Percentiles rank a stretch among this genome's conserved stretches.
phyloP scores from a whole-genome alignment of 768 basidiomycete species.

The Xerocomellus chrysenteron region DNA sequence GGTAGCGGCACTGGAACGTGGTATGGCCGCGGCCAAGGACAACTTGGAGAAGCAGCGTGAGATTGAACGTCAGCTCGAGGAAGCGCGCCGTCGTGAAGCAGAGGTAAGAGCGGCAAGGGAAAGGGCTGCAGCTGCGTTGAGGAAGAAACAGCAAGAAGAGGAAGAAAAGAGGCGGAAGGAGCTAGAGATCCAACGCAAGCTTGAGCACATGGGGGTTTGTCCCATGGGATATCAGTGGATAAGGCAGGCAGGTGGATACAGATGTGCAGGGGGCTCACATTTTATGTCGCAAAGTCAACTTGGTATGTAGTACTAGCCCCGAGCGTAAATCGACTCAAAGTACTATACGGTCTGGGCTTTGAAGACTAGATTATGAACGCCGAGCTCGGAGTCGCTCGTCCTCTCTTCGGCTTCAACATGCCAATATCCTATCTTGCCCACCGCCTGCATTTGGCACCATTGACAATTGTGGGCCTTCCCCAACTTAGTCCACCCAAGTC shows the following conservation, averaged over 20 bases:
- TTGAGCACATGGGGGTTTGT: conserved; percentile 52
- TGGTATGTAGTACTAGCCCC: not conserved
- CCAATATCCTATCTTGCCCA: too few relatives aligned
- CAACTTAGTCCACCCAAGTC: too few relatives aligned
- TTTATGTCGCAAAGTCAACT: conserved; percentile 30
- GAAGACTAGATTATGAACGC: too few relatives aligned
- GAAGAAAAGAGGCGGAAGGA: conserved; percentile 27
- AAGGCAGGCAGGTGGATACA: conserved; percentile 40
- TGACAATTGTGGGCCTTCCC: too few relatives aligned
- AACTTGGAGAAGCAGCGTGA: conserved; percentile 21
- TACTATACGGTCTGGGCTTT: too few relatives aligned
- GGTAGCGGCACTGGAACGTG: conserved; percentile 14
- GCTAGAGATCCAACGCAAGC: conserved; percentile 40
- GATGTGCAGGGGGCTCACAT: conserved; percentile 48
- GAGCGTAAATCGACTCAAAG: too few relatives aligned
- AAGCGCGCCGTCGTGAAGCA: conserved; percentile 30
- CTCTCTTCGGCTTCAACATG: too few relatives aligned
- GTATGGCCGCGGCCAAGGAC: conserved; percentile 20
- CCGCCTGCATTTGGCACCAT: too few relatives aligned
- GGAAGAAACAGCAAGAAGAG: conserved; percentile 40
- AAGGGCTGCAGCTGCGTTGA: conserved; percentile 28
- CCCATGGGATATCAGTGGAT: conserved; percentile 45
- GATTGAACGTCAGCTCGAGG: conserved; percentile 28
- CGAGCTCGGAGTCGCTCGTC: too few relatives aligned
- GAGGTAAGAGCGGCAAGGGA: conserved; percentile 26